Evolutionary conservation across 2,329 filamentous ascomycete species (phyloP).

Genomic region (Phialophora expanda): DNA sequence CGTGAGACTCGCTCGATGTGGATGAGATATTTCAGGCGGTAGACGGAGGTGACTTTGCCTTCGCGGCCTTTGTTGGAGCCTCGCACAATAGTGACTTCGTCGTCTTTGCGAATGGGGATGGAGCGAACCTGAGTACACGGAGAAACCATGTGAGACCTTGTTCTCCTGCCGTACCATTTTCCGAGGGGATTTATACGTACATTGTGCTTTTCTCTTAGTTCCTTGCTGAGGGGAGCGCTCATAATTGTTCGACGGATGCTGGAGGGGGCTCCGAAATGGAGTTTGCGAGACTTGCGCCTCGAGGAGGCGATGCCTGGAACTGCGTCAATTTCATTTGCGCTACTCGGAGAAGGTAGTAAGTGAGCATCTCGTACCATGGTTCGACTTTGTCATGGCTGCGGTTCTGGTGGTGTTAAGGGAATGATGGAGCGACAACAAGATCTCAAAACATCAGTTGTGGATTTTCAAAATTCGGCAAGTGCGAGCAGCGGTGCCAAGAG

Average conservation of each 20-base stretch:
- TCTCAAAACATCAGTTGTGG: conserved; percentile 15
- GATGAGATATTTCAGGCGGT: conserved; percentile 97
- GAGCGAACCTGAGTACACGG: conserved; percentile 72
- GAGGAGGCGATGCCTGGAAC: conserved; percentile 65
- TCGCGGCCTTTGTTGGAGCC: conserved; percentile 96
- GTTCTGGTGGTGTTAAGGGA: conserved; percentile 21
- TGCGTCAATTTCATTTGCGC: conserved; percentile 9
- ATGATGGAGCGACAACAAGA: conserved; percentile 25
- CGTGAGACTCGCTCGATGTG: conserved; percentile 96
- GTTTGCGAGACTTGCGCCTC: conserved; percentile 98
- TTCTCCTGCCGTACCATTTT: not conserved
- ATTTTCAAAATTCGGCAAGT: conserved; percentile 19
- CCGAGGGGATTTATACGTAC: conserved; percentile 60
- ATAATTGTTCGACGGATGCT: conserved; percentile 95
- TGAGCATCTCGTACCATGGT: conserved; percentile 26
- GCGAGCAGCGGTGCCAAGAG: conserved; percentile 28
- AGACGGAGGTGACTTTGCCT: conserved; percentile 97
- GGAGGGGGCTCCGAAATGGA: conserved; percentile 95
- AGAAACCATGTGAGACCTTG: conserved; percentile 10
- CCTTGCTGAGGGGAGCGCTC: conserved; percentile 93
- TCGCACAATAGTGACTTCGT: conserved; percentile 91
- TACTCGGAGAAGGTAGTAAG: not conserved
- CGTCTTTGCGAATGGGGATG: conserved; percentile 97
- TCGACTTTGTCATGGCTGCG: conserved; percentile 36
- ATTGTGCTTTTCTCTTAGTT: conserved; percentile 99